phyloP scores from a whole-genome alignment of 768 basidiomycete genomes.

The Ephemerocybe angulata region DNA sequence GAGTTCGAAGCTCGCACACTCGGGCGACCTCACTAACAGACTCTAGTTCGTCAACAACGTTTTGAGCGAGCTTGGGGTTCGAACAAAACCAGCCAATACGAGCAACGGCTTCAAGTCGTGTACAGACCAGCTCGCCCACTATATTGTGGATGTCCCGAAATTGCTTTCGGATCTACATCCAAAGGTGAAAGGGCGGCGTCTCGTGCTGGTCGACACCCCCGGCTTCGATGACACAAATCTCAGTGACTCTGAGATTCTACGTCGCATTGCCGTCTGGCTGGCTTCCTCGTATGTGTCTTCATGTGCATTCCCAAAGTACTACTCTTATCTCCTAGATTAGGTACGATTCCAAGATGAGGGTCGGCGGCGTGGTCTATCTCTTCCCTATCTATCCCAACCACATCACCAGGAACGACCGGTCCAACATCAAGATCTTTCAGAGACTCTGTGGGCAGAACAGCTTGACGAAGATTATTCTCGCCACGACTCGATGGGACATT shows the following conservation, averaged over 20 bases:
- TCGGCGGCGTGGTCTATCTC: background rate
- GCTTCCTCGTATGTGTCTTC: conserved; percentile 11
- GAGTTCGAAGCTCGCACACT: background rate
- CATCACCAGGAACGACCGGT: background rate
- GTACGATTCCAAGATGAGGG: background rate
- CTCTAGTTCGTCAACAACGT: conserved; percentile 7
- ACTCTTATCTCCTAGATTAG: background rate
- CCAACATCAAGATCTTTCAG: conserved; percentile 24
- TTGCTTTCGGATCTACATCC: background rate
- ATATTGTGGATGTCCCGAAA: background rate
- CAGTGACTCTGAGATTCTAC: conserved; percentile 9
- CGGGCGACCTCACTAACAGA: background rate
- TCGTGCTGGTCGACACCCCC: conserved; percentile 16
- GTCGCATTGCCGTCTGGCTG: conserved; percentile 23
- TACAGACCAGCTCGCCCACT: conserved; percentile 6
- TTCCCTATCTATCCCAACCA: background rate
- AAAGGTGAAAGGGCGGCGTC: background rate
- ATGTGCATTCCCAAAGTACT: background rate
- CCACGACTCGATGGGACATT: conserved; percentile 31
- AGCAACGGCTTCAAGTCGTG: conserved; percentile 3
- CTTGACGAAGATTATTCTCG: conserved; percentile 23
- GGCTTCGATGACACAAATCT: conserved; percentile 13
- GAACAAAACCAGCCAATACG: background rate
- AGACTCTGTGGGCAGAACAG: conserved; percentile 17
- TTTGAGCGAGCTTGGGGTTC: background rate